Conservation (phyloP, 768 basidiomycete genomes). For the Mycena pura region DNA sequence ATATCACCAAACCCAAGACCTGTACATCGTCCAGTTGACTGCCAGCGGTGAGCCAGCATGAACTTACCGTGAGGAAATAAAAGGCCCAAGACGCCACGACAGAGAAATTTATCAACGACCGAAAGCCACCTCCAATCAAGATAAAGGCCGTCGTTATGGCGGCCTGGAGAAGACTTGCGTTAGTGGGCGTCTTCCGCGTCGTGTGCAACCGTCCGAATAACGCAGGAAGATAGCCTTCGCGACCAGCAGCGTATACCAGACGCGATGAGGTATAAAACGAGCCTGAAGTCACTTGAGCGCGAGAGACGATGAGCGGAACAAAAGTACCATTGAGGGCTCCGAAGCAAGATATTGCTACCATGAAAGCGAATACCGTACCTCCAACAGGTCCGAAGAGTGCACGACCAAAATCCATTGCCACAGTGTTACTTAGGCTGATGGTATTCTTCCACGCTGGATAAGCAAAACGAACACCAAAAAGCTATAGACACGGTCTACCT, state of each 20-base stretch:
- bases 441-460: slow-evolving; percentile 46
- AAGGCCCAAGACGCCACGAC: slow-evolving; percentile 89
- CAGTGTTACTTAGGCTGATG: slow-evolving; percentile 83
- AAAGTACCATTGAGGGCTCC: slow-evolving; percentile 86
- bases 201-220: slow-evolving; percentile 81
- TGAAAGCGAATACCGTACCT: slow-evolving; percentile 83
- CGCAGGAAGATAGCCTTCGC: slow-evolving; percentile 86
- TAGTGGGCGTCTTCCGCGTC: slow-evolving; percentile 82
- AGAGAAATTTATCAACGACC: slow-evolving; percentile 88
- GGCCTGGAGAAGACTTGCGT: slow-evolving; percentile 85
- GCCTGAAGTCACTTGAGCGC: slow-evolving; percentile 45
- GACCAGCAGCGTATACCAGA: slow-evolving; percentile 87
- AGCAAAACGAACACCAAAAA: not conserved
- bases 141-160: slow-evolving; percentile 79
- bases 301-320: not conserved
- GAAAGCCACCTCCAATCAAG: slow-evolving; percentile 86
- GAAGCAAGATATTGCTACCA: slow-evolving; percentile 95
- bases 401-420: slow-evolving; percentile 92
- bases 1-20: slow-evolving; percentile 88
- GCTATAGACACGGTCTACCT: slow-evolving; percentile 46
- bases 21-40: slow-evolving; percentile 32
- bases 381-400: slow-evolving; percentile 87
- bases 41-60: not conserved
- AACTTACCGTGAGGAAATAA: slow-evolving; percentile 80
- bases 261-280: slow-evolving; percentile 80